Base-by-base conservation (phyloP, 768 basidiomycete species). In the Boletus pseudo-olivaceus region DNA sequence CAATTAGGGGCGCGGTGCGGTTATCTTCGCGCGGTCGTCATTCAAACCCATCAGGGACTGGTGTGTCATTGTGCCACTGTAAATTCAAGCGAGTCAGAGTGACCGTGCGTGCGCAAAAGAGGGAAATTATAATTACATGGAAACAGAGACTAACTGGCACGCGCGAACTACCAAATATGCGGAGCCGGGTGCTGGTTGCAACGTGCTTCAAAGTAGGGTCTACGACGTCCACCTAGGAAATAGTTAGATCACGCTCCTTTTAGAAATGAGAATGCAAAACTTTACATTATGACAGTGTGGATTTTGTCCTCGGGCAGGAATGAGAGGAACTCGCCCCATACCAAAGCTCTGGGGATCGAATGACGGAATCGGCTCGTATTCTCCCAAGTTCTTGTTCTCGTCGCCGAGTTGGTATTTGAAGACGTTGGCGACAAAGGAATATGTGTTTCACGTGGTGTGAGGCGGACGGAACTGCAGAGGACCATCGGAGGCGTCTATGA, bases 381-480 rank as follows among this genome's bases (percentile, higher is more conserved):
- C 23, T 23, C 4, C 4, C 23, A 23, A 23, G 23, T 17, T 51
- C 43, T 27, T 47, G n/a, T 33, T 4, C n/a, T 19, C 27, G 9
- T 47, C 37, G 7, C 20, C 38, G 23, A 23, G 4, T 2, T 23
- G 23, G 23, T 23, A 23, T 23, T 23, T 23, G 23, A 57, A 48
- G 2, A 58, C 39, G 19, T 57, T 33, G 17, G 55, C 55, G 17
- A 58, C 42, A 55, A 58, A 49, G 14, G 57, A 51, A 33, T 45
- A 45, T 34, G 50, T n/a, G 7, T 41, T 43, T 39, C 55, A 50
- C 3, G 42, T 39, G 20, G 27, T 30, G 20, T 58, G 50, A 2
- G 55, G 37, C 26, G 57, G 57, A n/a, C 57, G 49, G 41, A 58
- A 57, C 20, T 27, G 41, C 6, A 58, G 6, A 33, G 34, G 55